Evolutionary conservation across 495 filamentous ascomycete species (phyloP), one percentile per base, ranked within the genome.

Genomic region (Penicillium egyptiacum): DNA sequence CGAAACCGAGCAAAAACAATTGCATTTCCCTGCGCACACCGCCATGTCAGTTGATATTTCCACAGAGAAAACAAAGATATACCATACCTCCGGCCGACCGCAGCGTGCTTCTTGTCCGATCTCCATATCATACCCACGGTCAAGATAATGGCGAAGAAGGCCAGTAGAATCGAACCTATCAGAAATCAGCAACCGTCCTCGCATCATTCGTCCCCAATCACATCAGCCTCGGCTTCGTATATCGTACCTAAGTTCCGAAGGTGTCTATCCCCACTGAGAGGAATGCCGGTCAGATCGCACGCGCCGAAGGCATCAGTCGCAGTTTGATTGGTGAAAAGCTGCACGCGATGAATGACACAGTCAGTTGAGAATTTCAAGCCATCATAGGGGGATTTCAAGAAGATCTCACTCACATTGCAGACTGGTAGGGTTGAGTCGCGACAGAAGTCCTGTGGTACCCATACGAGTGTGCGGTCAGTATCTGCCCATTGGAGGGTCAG

Each of bases 381-480:
- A 26, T 39, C 2, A 23, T 23, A 7, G 14, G 37, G 30, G 26
- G 17, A 14, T 33, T 39, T 17, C 28, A 14, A 46, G 53, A 33
- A 7, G 25, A 58, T 59, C 23, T 40, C 54, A 86, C 93, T 59
- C 83, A 98, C 93, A 83, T 96, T 96, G 84, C 92, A 97, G 61
- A 96, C 84, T 60, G 94, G 94, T 67, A 99, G 80, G 59, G 93
- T 97, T 60, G 92, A 92, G 78, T 96, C 91, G 65, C 89, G 88
- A 85, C 94, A 99, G 71, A 99, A 96, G 76, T 94, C 78, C 89
- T 96, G 64, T 71, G 59, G 62, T 49, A 65, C 49, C 45, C 49
- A 33, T 26, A 22, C 19, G 55, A 33, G 37, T 16, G 22, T 61
- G 59, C 52, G 66, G 58, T 71, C 49, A 74, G 59, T 55, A 46